Evolutionary conservation across 2,329 filamentous ascomycete genomes (phyloP), one percentile per base, ranked within the genome.

Genomic region (Talaromyces sp.): DNA sequence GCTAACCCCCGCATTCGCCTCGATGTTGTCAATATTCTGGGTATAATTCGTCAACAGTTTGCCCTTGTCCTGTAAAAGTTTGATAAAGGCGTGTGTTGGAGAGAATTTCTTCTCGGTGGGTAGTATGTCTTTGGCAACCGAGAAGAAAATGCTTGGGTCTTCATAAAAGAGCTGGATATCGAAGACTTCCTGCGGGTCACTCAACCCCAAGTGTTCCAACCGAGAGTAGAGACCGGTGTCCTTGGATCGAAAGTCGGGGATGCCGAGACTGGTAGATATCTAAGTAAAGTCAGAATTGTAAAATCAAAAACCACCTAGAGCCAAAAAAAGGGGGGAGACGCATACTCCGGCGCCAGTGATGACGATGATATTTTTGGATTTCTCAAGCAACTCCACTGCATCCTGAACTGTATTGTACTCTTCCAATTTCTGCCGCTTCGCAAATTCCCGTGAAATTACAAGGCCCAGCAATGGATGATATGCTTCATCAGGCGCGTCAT

Each of bases 11-110:
- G 93, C 93, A 69, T 90, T 87, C 63, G 87, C 84, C 74, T 99
- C 93, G 56, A 97, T 86, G 68, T 97, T 97, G 79, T 99, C 94
- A 70, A 99, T 97, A 74, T 99, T 99, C 73, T 99, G 94, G 0
- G 94, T 96, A 79, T 97, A 99, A 77, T 97, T 97, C 48, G 92
- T 97, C 62, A 97, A 84, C 7, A 99, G 84, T 74, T 96, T 96
- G 65, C 85, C 87, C 74, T 92, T 89, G 66, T 93, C 84, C 74
- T 99, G 90, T 38, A 99, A 83, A 67, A 97, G 82, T 35, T 87
- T 86, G 70, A 99, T 95, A 78, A 99, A 99, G 57, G 89, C 88
- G 79, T 99, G 94, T 0, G 94, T 97, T 0, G 93, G 92, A 0
- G 93, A 92, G 79, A 87, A 96, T 68, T 87, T 87, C 65, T 90